phyloP scores from a whole-genome alignment of 2,329 filamentous ascomycete species.

The Coleophoma cylindrospora region DNA sequence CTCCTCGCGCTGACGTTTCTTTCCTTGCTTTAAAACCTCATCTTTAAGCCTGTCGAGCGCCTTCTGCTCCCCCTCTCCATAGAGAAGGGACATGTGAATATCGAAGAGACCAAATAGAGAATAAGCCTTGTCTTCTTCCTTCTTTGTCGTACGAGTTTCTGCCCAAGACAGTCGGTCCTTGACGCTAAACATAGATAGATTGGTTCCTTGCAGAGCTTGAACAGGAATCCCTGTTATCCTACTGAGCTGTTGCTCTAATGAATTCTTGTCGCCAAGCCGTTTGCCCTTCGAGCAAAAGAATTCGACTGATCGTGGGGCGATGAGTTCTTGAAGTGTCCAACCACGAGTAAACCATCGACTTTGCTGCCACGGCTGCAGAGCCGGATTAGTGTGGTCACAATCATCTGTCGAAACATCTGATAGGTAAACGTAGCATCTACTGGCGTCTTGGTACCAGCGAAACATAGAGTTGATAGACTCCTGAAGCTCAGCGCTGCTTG shows the following conservation, averaged over 20 bases:
- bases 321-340: neutral
- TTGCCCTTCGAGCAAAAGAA: neutral
- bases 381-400: neutral
- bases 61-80: slow-evolving; percentile 25
- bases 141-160: slow-evolving; percentile 25
- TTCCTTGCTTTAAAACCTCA: slow-evolving; percentile 20
- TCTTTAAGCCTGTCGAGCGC: slow-evolving; percentile 29
- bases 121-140: slow-evolving; percentile 35
- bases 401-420: slow-evolving; percentile 1
- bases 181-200: slow-evolving; percentile 1
- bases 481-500: neutral
- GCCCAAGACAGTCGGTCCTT: slow-evolving; percentile 31
- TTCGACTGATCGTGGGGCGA: slow-evolving; percentile 1
- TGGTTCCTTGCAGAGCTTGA: neutral
- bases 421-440: neutral
- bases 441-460: neutral
- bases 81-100: slow-evolving; percentile 36
- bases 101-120: slow-evolving; percentile 36
- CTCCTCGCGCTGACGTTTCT: neutral
- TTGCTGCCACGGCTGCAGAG: neutral
- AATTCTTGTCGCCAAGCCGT: neutral
- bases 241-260: neutral
- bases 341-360: neutral
- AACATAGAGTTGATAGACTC: neutral
- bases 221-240: slow-evolving; percentile 3